phyloP scores from a whole-genome alignment of 1,139 yeast genomes.

The Candida smagusa region DNA sequence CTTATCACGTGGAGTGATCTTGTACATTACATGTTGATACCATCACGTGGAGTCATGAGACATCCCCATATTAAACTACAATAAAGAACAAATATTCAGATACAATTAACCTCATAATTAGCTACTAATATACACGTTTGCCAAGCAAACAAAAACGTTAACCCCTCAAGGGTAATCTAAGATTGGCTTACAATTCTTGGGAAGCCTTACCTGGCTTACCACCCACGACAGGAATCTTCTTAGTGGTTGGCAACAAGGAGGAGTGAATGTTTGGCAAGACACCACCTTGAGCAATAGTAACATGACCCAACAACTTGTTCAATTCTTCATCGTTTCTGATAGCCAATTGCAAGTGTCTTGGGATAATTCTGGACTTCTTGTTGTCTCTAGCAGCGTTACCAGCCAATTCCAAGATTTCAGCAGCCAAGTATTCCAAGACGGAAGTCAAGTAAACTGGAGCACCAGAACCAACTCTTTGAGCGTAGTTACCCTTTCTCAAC shows the following conservation, averaged over 20 bases:
- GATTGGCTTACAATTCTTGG: slow-evolving; percentile 66
- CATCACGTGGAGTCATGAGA: too few species aligned
- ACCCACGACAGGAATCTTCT: slow-evolving; percentile 46
- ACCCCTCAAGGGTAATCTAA: slow-evolving; percentile 3
- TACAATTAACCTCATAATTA: slow-evolving; percentile 12
- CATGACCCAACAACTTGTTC: slow-evolving; percentile 75
- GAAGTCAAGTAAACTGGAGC: slow-evolving; percentile 55
- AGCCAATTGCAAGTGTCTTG: slow-evolving; percentile 53
- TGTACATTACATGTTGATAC: too few species aligned
- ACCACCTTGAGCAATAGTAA: slow-evolving; percentile 97
- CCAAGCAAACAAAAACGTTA: slow-evolving; percentile 7
- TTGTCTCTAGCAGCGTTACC: slow-evolving; percentile 59
- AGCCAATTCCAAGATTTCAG: slow-evolving; percentile 55
- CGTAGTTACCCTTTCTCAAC: slow-evolving; percentile 54
- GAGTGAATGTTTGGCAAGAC: slow-evolving; percentile 96
- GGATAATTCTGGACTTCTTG: slow-evolving; percentile 56
- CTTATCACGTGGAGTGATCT: too few species aligned
- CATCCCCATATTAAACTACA: too few species aligned
- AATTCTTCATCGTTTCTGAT: slow-evolving; percentile 54
- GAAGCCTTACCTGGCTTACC: slow-evolving; percentile 67
- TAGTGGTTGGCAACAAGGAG: slow-evolving; percentile 85
- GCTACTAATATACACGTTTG: slow-evolving; percentile 15
- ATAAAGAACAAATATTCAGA: not conserved
- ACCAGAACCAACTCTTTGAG: slow-evolving; percentile 56
- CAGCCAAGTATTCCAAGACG: slow-evolving; percentile 51